These are phyloP conservation scores for Nothomitra cinnamomea DNA, from an alignment of 2,329 filamentous ascomycete species.

Conservation along the genomic window DNA sequence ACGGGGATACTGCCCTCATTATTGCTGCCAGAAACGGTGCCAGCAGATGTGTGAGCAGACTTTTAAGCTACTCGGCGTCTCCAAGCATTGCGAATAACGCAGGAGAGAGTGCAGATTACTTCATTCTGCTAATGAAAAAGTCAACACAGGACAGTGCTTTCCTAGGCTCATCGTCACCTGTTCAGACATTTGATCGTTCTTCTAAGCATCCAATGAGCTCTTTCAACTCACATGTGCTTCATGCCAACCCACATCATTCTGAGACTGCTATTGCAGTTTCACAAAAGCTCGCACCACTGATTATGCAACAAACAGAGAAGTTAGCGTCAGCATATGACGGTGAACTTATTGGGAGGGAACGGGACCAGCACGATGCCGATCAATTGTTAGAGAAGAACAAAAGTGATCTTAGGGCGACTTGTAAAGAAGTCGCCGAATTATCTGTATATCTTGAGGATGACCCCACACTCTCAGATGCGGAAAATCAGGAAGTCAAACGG, in stretches of 20 bases:
- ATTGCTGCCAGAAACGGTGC: slow-evolving; percentile 76
- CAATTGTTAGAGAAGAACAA: slow-evolving; percentile 26
- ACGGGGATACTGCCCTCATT: slow-evolving; percentile 82
- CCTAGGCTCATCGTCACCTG: slow-evolving; percentile 56
- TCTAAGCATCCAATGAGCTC: slow-evolving; percentile 6
- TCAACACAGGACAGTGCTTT: slow-evolving; percentile 46
- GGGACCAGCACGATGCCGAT: slow-evolving; percentile 24
- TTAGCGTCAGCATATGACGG: slow-evolving; percentile 25
- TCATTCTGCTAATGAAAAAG: slow-evolving; percentile 59
- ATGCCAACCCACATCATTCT: neutral
- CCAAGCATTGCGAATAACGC: slow-evolving; percentile 70
- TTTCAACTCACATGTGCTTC: slow-evolving; percentile 33
- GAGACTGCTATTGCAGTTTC: slow-evolving; percentile 4
- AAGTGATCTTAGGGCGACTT: slow-evolving; percentile 26
- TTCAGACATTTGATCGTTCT: slow-evolving; percentile 20
- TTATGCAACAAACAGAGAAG: slow-evolving; percentile 4
- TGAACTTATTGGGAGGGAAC: slow-evolving; percentile 20
- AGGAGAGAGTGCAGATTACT: slow-evolving; percentile 67
- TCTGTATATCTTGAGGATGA: slow-evolving; percentile 15
- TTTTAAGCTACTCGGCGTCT: slow-evolving; percentile 59
- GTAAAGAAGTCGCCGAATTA: slow-evolving; percentile 22
- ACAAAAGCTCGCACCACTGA: slow-evolving; percentile 5
- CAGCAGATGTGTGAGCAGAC: slow-evolving; percentile 52
- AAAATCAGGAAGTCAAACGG: slow-evolving; percentile 23
- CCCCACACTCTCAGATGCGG: slow-evolving; percentile 18